These are phyloP conservation scores for Penicillium manginii DNA, from an alignment of 495 filamentous ascomycete genomes.

Conservation along the genomic window DNA sequence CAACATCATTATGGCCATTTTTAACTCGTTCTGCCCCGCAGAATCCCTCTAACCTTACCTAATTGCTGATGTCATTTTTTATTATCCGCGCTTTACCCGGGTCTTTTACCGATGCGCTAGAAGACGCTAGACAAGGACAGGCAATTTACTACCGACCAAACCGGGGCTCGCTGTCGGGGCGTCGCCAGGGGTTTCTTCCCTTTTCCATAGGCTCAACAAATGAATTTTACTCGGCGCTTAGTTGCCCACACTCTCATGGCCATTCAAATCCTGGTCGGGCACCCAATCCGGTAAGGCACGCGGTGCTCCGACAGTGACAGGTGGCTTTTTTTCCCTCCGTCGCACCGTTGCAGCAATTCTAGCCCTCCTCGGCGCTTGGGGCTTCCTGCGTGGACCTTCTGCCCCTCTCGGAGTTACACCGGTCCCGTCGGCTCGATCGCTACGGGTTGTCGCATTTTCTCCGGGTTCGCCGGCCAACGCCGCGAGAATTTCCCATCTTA, in stretches of 20 bases:
- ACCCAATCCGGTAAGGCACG: slow-evolving; percentile 14
- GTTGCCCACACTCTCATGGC: neutral
- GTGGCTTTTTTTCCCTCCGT: slow-evolving; percentile 1
- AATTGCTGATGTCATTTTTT: slow-evolving; percentile 19
- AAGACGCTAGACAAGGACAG: slow-evolving; percentile 1
- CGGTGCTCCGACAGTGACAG: neutral
- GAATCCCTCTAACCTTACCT: neutral
- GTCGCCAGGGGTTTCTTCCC: neutral
- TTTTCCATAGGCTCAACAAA: neutral
- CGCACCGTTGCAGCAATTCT: neutral
- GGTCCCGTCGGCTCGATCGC: slow-evolving; percentile 20
- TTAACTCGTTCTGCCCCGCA: neutral
- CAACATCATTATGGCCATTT: neutral
- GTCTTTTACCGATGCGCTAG: slow-evolving; percentile 10
- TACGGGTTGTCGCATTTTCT: slow-evolving; percentile 12
- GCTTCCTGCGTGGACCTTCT: neutral
- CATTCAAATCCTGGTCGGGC: slow-evolving; percentile 12
- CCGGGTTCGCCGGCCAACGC: slow-evolving; percentile 7
- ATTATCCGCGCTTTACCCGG: slow-evolving; percentile 22
- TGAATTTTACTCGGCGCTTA: neutral
- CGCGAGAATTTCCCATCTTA: neutral
- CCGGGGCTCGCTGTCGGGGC: neutral
- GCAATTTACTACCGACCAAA: neutral
- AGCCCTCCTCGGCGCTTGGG: neutral
- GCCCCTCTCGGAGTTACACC: slow-evolving; percentile 14